phyloP scores from a whole-genome alignment of 306 rosid genomes.

The Quercus ilex region DNA sequence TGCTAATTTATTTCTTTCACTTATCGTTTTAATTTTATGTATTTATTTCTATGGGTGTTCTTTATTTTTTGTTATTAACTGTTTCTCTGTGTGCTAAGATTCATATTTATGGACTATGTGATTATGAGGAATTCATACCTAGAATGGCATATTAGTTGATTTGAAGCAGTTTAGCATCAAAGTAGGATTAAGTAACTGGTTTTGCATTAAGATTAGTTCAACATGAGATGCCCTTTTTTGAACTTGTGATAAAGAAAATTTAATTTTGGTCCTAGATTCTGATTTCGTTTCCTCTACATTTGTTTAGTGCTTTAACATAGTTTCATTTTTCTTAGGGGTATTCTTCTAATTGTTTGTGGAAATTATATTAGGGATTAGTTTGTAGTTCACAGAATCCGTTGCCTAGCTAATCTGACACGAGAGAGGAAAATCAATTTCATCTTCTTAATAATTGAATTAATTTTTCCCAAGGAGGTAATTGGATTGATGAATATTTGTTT shows the following conservation, averaged over 20 bases:
- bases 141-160: neutral
- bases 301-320: neutral
- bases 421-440: neutral
- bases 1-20: neutral
- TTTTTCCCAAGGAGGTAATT: neutral
- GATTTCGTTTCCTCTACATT: neutral
- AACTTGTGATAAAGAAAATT: neutral
- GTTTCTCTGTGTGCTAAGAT: neutral
- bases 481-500: neutral
- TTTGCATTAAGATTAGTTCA: neutral
- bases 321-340: too few relatives aligned
- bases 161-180: neutral
- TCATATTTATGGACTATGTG: neutral
- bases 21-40: slow-evolving; percentile 7
- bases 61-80: neutral
- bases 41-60: neutral
- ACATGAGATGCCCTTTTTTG: neutral
- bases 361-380: neutral
- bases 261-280: neutral
- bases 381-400: neutral
- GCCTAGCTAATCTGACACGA: neutral
- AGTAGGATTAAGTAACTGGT: neutral
- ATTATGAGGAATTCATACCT: neutral
- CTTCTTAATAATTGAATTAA: neutral
- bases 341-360: neutral